These are phyloP conservation scores for Selaginella moellendorffii DNA, from an alignment of 75 land plant genomes.

Conservation along the genomic window DNA sequence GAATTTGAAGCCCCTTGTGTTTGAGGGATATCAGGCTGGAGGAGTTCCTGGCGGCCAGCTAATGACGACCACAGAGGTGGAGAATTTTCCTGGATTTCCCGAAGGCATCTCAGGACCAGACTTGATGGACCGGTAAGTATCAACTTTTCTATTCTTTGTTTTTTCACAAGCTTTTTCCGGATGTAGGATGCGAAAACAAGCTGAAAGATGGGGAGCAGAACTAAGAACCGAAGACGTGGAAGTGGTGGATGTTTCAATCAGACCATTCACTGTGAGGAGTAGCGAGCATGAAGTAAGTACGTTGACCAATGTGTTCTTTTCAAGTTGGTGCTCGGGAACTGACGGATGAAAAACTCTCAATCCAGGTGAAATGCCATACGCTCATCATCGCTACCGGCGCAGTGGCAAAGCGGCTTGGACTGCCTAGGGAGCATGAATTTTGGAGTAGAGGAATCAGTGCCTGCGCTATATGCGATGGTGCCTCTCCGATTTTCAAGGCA, in stretches of 20 bases:
- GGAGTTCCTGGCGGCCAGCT: conserved; percentile 96
- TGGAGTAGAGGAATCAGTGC: conserved; percentile 99
- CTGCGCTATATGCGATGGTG: conserved; percentile 98
- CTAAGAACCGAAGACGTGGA: conserved; percentile 88
- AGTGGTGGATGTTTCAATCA: conserved; percentile 48
- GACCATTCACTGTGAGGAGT: conserved; percentile 66
- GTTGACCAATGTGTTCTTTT: background rate
- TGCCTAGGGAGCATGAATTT: conserved; percentile 92
- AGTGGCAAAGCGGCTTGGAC: conserved; percentile 64
- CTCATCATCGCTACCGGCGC: conserved; percentile 86
- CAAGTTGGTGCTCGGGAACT: background rate
- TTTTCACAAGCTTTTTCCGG: background rate
- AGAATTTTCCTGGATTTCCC: conserved; percentile 96
- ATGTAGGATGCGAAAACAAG: conserved; percentile 74
- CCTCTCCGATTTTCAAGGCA: conserved; percentile 81
- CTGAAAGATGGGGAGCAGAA: conserved; percentile 97
- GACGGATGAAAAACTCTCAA: background rate
- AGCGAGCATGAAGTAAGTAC: conserved; percentile 67
- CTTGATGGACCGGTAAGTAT: conserved; percentile 73
- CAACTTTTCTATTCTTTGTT: background rate
- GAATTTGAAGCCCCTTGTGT: conserved; percentile 81
- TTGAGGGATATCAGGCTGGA: conserved; percentile 88
- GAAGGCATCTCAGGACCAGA: conserved; percentile 95
- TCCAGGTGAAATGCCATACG: conserved; percentile 80
- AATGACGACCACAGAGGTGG: conserved; percentile 97